These are phyloP conservation scores for Colletotrichum orbiculare DNA, from an alignment of 2,329 filamentous ascomycete species.

Conservation along the genomic window DNA sequence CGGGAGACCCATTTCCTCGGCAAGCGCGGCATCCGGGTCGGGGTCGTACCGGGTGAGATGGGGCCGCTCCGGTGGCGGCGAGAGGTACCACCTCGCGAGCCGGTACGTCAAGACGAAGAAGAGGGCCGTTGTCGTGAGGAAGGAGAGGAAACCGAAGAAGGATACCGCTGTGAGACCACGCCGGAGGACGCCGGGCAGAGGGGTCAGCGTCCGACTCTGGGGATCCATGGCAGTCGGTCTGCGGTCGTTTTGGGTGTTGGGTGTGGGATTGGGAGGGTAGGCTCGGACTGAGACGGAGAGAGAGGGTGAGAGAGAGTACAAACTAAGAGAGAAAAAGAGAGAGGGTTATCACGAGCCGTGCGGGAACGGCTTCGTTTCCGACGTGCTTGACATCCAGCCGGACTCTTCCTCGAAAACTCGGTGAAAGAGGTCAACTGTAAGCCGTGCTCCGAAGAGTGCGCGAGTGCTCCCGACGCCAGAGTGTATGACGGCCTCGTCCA, in stretches of 20 bases:
- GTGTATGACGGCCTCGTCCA: background rate
- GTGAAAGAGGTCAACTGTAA: background rate
- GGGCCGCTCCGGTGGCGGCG: constrained; percentile 38
- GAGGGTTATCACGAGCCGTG: background rate
- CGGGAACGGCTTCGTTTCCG: constrained; percentile 1
- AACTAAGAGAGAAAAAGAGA: background rate
- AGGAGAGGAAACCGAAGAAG: constrained; percentile 50
- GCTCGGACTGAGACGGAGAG: background rate
- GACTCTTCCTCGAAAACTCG: background rate
- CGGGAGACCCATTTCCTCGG: constrained; percentile 39
- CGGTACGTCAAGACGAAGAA: constrained; percentile 49
- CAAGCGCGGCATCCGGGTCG: constrained; percentile 45
- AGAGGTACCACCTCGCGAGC: constrained; percentile 48
- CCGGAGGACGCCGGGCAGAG: constrained; percentile 48
- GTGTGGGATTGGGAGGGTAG: too few relatives aligned
- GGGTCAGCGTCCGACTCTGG: constrained; percentile 42
- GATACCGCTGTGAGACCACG: constrained; percentile 51
- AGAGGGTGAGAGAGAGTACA: constrained; percentile 11
- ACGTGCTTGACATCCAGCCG: constrained; percentile 15
- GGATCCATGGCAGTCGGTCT: constrained; percentile 27
- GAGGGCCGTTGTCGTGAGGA: constrained; percentile 46
- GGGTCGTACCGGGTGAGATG: constrained; percentile 43
- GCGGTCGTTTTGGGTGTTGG: too few relatives aligned
- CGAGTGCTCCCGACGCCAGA: background rate
- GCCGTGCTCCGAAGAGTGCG: background rate